Evolutionary conservation across 805 yeast genomes (phyloP), one percentile per base, ranked within the genome.

Genomic region (Metschnikowia colocasiae): DNA sequence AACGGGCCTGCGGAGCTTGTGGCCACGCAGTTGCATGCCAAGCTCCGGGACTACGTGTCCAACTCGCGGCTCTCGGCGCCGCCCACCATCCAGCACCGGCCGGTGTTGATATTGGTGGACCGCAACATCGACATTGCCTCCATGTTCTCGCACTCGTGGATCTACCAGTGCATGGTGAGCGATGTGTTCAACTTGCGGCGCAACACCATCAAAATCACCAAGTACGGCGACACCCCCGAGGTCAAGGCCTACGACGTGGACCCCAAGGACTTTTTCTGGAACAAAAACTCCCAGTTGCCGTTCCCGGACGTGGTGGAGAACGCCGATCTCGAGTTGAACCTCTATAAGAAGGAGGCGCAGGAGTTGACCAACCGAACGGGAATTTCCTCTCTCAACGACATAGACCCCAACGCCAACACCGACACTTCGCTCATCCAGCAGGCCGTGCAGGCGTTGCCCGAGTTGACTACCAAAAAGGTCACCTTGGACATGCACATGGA

Each of bases 291-390:
- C 10, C 85, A 85, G 43, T 70, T 88, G 48, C 98, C 99, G 32
- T 94, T 94, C 73, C 99, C 99, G 1, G 97, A 92, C 62, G 98
- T 95, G n/a, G 99, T 95, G 29, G 99, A 94, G 64, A 88, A 88
- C 65, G 95, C 95, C 18, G 98, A 94, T 60, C 68, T 76, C 23
- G 97, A 89, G 49, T 74, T 91, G 50, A 81, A 84, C 49, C 74
- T 76, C 46, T 94, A 94, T 68, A 92, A 91, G 55, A 78, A 79
- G 48, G 97, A 89, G 57, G 96, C 97, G 1, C 85, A 83, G 51
- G 95, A 86, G 49, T 75, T 95, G 43, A 89, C 97, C 1, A 78
- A 79, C 41, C 82, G 79, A 53, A 85, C 96, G 1, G 87, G 87
- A 33, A 80, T 82, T 2, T 74, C 83, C 7, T 82, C 88, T 20